Evolutionary conservation across 2,329 filamentous ascomycete species (phyloP).

Genomic region (Thelonectria rubi): DNA sequence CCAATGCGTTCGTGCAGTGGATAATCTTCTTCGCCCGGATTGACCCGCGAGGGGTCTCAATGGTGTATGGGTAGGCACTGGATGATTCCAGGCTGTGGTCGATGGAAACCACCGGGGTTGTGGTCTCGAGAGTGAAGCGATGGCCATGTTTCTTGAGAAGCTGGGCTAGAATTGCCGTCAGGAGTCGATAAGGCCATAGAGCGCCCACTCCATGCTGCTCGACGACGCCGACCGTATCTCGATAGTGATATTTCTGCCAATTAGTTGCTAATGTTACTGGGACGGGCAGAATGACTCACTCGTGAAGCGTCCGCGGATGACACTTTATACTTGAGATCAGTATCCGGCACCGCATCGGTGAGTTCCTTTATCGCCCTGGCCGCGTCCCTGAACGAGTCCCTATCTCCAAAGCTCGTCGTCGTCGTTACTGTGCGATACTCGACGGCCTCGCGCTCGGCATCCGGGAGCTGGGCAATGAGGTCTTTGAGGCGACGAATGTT

Average conservation of each 20-base stretch:
- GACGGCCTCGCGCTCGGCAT: constrained; percentile 10
- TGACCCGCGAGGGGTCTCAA: constrained; percentile 56
- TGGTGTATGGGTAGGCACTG: constrained; percentile 46
- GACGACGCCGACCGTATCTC: constrained; percentile 42
- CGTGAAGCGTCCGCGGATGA: not conserved
- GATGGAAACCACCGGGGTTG: constrained; percentile 45
- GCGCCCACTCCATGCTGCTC: constrained; percentile 54
- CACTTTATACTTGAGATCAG: constrained; percentile 27
- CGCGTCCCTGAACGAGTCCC: constrained; percentile 19
- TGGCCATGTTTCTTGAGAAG: constrained; percentile 45
- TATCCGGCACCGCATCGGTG: constrained; percentile 14
- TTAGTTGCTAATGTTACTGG: not conserved
- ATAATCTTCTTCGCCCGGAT: constrained; percentile 59
- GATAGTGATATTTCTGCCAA: constrained; percentile 17
- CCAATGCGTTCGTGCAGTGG: constrained; percentile 65
- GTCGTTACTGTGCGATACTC: constrained; percentile 26
- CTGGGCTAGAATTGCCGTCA: constrained; percentile 51
- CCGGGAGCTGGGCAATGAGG: constrained; percentile 17
- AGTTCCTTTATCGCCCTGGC: constrained; percentile 11
- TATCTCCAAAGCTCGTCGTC: constrained; percentile 22
- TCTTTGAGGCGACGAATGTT: constrained; percentile 27
- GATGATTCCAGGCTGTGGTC: constrained; percentile 29
- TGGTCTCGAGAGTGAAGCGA: constrained; percentile 49
- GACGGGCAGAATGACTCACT: constrained; percentile 30
- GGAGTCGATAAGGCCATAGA: constrained; percentile 59